Evolutionary conservation across 768 basidiomycete species (phyloP), one percentile per base, ranked within the genome.

Genomic region (Asterophora lycoperdoides): DNA sequence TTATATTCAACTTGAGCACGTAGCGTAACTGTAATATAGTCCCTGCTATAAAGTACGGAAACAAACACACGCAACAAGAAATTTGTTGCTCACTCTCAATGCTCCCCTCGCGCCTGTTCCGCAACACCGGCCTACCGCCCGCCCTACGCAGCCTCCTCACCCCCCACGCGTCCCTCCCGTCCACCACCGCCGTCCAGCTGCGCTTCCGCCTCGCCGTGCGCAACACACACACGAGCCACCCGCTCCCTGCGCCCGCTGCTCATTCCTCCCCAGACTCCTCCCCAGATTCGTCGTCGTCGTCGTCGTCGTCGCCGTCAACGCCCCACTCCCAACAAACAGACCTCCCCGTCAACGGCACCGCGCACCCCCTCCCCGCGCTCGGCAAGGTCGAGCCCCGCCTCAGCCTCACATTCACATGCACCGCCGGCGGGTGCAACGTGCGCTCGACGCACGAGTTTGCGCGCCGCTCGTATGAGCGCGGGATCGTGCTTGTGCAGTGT

Each of bases 391-490:
- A 86, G 46, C 87, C 86, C 0, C 76, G 75, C 13, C 70, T 93
- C 20, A 81, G 81, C 3, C 72, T 95, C 33, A 87, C 86, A 0
- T 92, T 94, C 59, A 95, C 93, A 4, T 95, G 93, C 65, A 89
- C 89, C 1, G 93, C 81, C 4, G 58, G 73, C 5, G 73, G 73
- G 1, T 97, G 94, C 58, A 75, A 75, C 8, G 65, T 72, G 50
- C 84, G 95, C 2, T 94, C 91, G 8, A 84, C 89, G 5, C 94
- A 97, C 59, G 78, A 88, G 52, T 97, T 98, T 64, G 78, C 89
- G 5, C 86, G 82, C 62, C 77, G 82, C 38, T 80, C 90, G 15
- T 99, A 99, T 66, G 79, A 87, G 62, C 79, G 76, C 38, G 95
- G 95, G 0, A 83, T 97, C 44, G 94, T 98, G 2, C 72, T 99